These are phyloP conservation scores for Penicillium soppii DNA, from an alignment of 495 filamentous ascomycete species.

Conservation along the genomic window DNA sequence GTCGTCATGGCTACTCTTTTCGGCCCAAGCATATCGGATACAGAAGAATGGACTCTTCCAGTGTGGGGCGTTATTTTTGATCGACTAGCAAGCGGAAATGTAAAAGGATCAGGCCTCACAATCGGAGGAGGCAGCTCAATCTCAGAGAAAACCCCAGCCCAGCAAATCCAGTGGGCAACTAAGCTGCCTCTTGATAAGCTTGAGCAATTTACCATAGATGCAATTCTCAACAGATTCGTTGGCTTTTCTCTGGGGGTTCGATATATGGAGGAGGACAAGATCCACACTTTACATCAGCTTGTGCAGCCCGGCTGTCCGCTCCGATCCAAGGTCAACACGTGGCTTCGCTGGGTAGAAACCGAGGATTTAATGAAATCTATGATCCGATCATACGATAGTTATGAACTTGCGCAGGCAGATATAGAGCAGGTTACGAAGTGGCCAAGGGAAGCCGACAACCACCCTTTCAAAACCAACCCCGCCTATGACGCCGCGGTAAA, in stretches of 20 bases:
- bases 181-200: background rate
- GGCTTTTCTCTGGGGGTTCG: background rate
- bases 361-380: background rate
- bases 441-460: background rate
- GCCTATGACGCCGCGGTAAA: background rate
- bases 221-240: background rate
- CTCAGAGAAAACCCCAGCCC: background rate
- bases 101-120: no score
- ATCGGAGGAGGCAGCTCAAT: no score
- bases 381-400: background rate
- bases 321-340: background rate
- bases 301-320: background rate
- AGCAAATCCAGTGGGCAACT: background rate
- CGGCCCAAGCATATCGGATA: no score
- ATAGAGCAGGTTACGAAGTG: background rate
- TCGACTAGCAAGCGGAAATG: no score
- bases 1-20: no score
- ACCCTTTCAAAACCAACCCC: background rate
- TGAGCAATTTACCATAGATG: background rate
- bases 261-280: constrained; percentile 4
- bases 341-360: background rate
- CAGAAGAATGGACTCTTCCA: no score
- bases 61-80: no score
- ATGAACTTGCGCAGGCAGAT: background rate
- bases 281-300: background rate